A percentile compares a stretch with the other conserved stretches of the same genome.
Evolutionary conservation across 805 yeast genomes (phyloP).

Genomic region (Grigorovia humatica): DNA sequence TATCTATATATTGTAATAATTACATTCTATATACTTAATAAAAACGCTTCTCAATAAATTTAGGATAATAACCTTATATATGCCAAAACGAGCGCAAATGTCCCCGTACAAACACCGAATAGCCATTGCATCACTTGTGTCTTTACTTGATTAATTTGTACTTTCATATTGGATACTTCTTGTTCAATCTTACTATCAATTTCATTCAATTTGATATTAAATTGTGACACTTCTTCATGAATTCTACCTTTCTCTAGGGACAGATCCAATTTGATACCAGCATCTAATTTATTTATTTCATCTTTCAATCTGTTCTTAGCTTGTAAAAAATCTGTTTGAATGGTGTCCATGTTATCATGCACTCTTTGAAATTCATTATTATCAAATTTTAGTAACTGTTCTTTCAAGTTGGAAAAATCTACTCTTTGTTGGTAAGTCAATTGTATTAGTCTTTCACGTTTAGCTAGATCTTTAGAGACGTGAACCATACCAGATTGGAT

Average conservation of each 20-base stretch:
- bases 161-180: conserved; percentile 87
- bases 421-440: conserved; percentile 92
- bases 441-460: conserved; percentile 71
- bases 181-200: conserved; percentile 92
- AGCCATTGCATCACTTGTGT: conserved; percentile 98
- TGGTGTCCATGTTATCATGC: conserved; percentile 77
- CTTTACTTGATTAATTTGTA: conserved; percentile 90
- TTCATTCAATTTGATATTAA: conserved; percentile 88
- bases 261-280: conserved; percentile 82
- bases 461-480: conserved; percentile 69
- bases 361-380: conserved; percentile 73
- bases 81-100: conserved; percentile 87
- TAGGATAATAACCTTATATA: conserved; percentile 76
- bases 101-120: conserved; percentile 97
- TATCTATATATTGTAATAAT: background rate
- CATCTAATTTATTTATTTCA: conserved; percentile 81
- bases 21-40: background rate
- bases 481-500: conserved; percentile 71
- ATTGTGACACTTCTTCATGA: conserved; percentile 86
- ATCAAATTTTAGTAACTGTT: conserved; percentile 83
- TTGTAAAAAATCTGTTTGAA: conserved; percentile 77
- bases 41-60: background rate
- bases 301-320: conserved; percentile 77
- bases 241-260: conserved; percentile 92
- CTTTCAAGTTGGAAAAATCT: conserved; percentile 88